A percentile compares a stretch with the other conserved stretches of the same genome.
phyloP scores from a whole-genome alignment of 768 basidiomycete genomes.

The Postia placenta region DNA sequence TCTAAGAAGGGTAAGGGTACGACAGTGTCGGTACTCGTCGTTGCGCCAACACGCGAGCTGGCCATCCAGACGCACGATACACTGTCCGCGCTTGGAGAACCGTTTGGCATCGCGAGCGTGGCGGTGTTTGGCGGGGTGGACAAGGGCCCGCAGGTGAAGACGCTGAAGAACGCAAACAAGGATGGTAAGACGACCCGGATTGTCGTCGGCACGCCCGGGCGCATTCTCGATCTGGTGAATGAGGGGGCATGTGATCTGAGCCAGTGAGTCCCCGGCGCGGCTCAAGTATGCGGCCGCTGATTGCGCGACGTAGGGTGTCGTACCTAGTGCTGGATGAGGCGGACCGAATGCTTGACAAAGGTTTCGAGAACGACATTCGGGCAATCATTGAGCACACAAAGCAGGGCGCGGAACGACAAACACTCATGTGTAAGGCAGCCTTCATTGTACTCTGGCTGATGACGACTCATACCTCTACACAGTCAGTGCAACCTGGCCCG shows the following conservation, averaged over 20 bases:
- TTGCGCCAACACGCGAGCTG: conserved; percentile 94
- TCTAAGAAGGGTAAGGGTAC: conserved; percentile 23
- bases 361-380: conserved; percentile 96
- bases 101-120: conserved; percentile 72
- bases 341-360: conserved; percentile 96
- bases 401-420: conserved; percentile 70
- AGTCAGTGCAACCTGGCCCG: conserved; percentile 98
- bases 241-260: conserved; percentile 83
- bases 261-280: conserved; percentile 37
- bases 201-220: conserved; percentile 93
- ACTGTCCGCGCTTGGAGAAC: conserved; percentile 63
- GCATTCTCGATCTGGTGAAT: conserved; percentile 87
- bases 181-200: conserved; percentile 56
- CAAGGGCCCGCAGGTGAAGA: conserved; percentile 74
- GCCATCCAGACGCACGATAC: conserved; percentile 93
- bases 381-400: conserved; percentile 76
- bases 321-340: conserved; percentile 97
- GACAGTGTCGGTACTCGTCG: conserved; percentile 47
- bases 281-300: background rate
- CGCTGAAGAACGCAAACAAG: conserved; percentile 51
- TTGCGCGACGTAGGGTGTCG: conserved; percentile 48
- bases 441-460: background rate
- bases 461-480: background rate
- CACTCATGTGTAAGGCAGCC: conserved; percentile 79
- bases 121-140: conserved; percentile 95